These are phyloP conservation scores for Fraxinus xanthoxyloides DNA, from an alignment of 305 asterid species.

Conservation along the genomic window DNA sequence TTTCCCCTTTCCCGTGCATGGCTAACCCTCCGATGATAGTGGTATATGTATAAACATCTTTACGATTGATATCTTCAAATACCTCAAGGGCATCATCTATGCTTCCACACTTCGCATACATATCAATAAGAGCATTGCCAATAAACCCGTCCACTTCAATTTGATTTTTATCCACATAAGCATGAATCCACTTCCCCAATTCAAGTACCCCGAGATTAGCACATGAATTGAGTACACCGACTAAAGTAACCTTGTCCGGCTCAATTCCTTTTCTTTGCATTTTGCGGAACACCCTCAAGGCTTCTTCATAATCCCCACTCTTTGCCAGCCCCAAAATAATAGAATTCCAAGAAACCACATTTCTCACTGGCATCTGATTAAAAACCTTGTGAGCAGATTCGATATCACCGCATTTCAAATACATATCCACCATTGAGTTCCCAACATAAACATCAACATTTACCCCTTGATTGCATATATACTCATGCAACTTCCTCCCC, in stretches of 20 bases:
- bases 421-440: slow-evolving; percentile 45
- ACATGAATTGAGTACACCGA: slow-evolving; percentile 39
- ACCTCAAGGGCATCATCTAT: slow-evolving; percentile 25
- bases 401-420: slow-evolving; percentile 40
- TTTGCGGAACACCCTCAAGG: slow-evolving; percentile 28
- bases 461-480: slow-evolving; percentile 19
- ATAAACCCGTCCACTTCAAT: slow-evolving; percentile 23
- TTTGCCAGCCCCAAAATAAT: slow-evolving; percentile 38
- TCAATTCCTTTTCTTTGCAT: slow-evolving; percentile 31
- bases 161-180: slow-evolving; percentile 27
- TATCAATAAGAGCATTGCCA: slow-evolving; percentile 46
- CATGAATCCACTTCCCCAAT: slow-evolving; percentile 44
- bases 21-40: slow-evolving; percentile 36
- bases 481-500: slow-evolving; percentile 39
- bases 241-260: slow-evolving; percentile 39
- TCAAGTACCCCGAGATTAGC: slow-evolving; percentile 38
- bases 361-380: slow-evolving; percentile 31
- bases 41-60: slow-evolving; percentile 38
- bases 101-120: slow-evolving; percentile 45
- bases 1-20: slow-evolving; percentile 34
- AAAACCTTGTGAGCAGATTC: slow-evolving; percentile 31
- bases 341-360: slow-evolving; percentile 43
- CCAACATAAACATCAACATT: slow-evolving; percentile 42
- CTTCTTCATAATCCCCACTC: slow-evolving; percentile 32
- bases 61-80: slow-evolving; percentile 23